Conservation (phyloP, 768 basidiomycete genomes). For the Amanita exitialis region DNA sequence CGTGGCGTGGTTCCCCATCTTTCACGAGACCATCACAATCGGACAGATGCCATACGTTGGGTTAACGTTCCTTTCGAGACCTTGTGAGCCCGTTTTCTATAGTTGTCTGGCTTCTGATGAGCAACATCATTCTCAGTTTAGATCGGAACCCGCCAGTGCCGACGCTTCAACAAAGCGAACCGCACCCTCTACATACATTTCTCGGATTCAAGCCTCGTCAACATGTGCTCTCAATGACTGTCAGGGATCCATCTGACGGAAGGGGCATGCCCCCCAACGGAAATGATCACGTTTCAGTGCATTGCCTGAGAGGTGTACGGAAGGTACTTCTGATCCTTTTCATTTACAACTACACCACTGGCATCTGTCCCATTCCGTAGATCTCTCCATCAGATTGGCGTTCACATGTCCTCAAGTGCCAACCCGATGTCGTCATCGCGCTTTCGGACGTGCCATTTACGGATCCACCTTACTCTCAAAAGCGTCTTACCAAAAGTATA, state of each 20-base stretch:
- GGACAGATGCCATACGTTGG: conserved; percentile 45
- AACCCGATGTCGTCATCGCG: conserved; percentile 64
- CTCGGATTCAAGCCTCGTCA: conserved; percentile 40
- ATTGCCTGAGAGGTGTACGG: conserved; percentile 58
- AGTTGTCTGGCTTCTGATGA: not conserved
- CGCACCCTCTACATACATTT: conserved; percentile 52
- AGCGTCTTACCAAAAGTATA: conserved; percentile 65
- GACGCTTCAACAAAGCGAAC: conserved; percentile 36
- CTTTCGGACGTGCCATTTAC: conserved; percentile 65
- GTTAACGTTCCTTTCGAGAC: conserved; percentile 69
- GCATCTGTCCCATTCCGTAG: conserved; percentile 20
- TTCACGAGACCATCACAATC: conserved; percentile 46
- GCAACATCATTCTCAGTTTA: conserved; percentile 29
- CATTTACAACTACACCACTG: not conserved
- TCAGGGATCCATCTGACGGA: conserved; percentile 56
- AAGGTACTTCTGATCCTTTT: conserved; percentile 34
- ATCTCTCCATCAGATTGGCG: conserved; percentile 48
- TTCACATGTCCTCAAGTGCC: conserved; percentile 36
- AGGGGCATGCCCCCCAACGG: conserved; percentile 70
- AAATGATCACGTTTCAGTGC: conserved; percentile 41
- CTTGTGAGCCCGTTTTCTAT: conserved; percentile 45
- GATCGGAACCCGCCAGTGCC: conserved; percentile 62
- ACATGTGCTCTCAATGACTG: conserved; percentile 48
- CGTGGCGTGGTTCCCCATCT: conserved; percentile 71
- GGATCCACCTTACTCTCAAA: conserved; percentile 60